Evolutionary conservation across 2,329 filamentous ascomycete genomes (phyloP).

Genomic region (Botrytis pseudocinerea): DNA sequence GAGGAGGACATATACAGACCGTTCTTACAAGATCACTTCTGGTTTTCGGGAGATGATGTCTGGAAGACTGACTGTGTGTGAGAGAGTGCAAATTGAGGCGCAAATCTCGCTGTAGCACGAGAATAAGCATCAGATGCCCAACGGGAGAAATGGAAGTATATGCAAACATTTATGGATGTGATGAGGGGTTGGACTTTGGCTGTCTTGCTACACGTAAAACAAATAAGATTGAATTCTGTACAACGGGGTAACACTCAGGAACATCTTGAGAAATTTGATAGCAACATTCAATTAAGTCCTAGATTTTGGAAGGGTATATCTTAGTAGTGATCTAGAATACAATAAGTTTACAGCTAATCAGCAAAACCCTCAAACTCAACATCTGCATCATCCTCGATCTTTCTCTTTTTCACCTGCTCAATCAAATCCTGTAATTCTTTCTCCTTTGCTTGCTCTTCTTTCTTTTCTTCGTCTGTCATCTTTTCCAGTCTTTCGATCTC

Average conservation of each 20-base stretch:
- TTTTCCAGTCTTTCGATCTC: conserved; percentile 62
- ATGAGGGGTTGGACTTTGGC: neutral
- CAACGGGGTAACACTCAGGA: neutral
- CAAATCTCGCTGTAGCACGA: neutral
- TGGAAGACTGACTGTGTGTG: neutral
- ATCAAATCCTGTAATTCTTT: conserved; percentile 65
- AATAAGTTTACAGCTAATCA: conserved; percentile 27
- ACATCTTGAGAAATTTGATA: neutral
- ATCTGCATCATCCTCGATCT: conserved; percentile 43
- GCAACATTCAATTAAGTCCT: neutral
- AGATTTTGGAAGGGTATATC: neutral
- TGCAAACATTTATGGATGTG: neutral
- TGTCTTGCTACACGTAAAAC: neutral
- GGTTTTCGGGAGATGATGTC: neutral
- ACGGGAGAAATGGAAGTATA: neutral
- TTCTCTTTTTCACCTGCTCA: conserved; percentile 58
- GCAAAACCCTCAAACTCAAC: conserved; percentile 42
- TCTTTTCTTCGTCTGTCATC: conserved; percentile 72
- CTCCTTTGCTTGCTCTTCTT: conserved; percentile 56
- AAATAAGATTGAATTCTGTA: neutral
- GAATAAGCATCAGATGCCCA: neutral
- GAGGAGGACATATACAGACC: neutral
- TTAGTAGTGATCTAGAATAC: conserved; percentile 39
- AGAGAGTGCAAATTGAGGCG: neutral
- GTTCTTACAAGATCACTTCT: neutral